Evolutionary conservation across 768 basidiomycete genomes (phyloP), one percentile per base, ranked within the genome.

Genomic region (Boletus pseudopeckii): DNA sequence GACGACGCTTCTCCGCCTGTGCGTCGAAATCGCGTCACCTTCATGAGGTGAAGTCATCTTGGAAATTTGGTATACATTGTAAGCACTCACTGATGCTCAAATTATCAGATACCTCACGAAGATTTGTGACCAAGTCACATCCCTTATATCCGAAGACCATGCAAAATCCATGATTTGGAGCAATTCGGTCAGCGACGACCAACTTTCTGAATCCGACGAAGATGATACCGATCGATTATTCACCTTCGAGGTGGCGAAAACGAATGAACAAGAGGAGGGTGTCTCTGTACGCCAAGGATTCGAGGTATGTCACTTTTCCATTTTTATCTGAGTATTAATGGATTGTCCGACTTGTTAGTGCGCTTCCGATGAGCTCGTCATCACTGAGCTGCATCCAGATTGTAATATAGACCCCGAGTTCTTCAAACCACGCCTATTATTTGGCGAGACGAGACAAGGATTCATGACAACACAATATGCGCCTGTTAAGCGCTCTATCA

Each of bases 161-260:
- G 70, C 77, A 0, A 62, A 69, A 20, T 64, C 74, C 7, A 67
- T 85, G 50, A 64, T 79, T 5, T 83, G 78, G 77, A 68, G 55
- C 24, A 64, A 71, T 15, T 69, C 75, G 1, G 45, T 52, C 17
- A 43, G 66, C 15, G 65, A 71, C 2, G 57, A 71, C 9, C 55
- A 59, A 2, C 50, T 64, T 28, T 53, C 55, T 15, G 58, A 64
- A 5, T 63, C 68, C 8, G 74, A 74, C 7, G 54, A 70, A 22
- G 77, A 77, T 28, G 73, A 74, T n/a, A 68, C 65, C 13, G 79
- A 81, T 55, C 72, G 83, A 7, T 57, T 85, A 28, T 84, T 79
- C 64, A 75, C 75, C 0, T 85, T 82, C 46, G 77, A 80, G 45
- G 82, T 84, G 3, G 68, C 73, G 1, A 81, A 85, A 63, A 81